Evolutionary conservation across 169 alveolate species (phyloP).

Genomic region (Plasmodium chabaudi): DNA sequence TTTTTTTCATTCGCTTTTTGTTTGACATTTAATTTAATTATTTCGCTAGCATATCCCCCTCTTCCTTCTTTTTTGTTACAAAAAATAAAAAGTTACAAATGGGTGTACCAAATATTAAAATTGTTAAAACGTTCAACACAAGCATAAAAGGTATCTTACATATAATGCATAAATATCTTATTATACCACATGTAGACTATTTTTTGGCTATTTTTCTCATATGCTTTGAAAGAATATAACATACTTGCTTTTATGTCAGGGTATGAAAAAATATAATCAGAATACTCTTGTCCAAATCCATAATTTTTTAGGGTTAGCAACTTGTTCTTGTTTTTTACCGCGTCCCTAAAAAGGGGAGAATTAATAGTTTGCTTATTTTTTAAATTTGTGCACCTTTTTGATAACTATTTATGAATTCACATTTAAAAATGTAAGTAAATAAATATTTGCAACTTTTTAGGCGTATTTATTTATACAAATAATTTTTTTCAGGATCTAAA

Average conservation of each 20-base stretch:
- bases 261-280: conserved; percentile 55
- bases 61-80: conserved; percentile 44
- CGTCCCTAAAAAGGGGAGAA: conserved; percentile 29
- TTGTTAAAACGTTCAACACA: too few relatives aligned
- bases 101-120: not conserved
- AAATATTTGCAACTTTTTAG: not conserved
- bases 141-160: not conserved
- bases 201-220: too few relatives aligned
- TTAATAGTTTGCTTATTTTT: too few relatives aligned
- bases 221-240: not conserved
- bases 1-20: conserved; percentile 38
- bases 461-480: conserved; percentile 8
- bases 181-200: too few relatives aligned
- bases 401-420: not conserved
- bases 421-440: not conserved
- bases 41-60: conserved; percentile 75
- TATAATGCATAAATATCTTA: too few relatives aligned
- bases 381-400: too few relatives aligned
- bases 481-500: conserved; percentile 71
- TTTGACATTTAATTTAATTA: conserved; percentile 19
- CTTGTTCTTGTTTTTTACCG: conserved; percentile 58
- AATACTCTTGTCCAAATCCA: conserved; percentile 38
- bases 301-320: conserved; percentile 57
- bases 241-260: conserved; percentile 70
- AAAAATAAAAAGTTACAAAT: not conserved